Evolutionary conservation across 768 basidiomycete species (phyloP), one percentile per base, ranked within the genome.

Genomic region (Suillus luteus): DNA sequence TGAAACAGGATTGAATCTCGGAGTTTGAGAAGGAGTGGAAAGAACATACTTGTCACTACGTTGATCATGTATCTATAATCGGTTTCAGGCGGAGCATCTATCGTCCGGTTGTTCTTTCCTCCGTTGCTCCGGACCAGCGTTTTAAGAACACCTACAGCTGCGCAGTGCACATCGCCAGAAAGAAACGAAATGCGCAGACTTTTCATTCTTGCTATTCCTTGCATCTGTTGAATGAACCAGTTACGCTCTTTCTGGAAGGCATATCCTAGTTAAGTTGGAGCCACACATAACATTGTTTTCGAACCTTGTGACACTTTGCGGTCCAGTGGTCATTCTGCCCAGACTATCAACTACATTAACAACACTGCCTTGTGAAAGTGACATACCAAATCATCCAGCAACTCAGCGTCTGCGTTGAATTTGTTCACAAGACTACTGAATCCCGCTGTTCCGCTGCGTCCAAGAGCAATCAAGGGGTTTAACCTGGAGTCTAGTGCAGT

Each of bases 41-140:
- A 59, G 37, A 17, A 77, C 85, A 65, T 68, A 89, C 93, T 94
- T 5, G 92, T 87, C 10, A 93, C 84, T 40, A 95, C 78, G 68
- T 96, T 96, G 55, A 96, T 73, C 95, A 99, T 98, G 75, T 93
- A 97, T 52, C 94, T 86, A 71, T 86, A 79, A 74, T 98, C 97
- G 31, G 75, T 67, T 2, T 75, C 71, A 1, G 92, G 86, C 3
- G 79, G 73, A 7, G 89, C 54, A 10, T 76, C 75, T 22, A 33
- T 52, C 54, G 82, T 83, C 3, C 77, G 71, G 41, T 75, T 77
- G 54, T 81, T 80, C 70, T 86, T 88, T 3, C 70, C 73, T 63
- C 76, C 76, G 63, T 1, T 51, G 52, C 62, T 60, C 59, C 35
- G 65, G 44, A 78, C 80, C 49, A 90, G 78, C 2, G 91, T 91